These are phyloP conservation scores for Colletotrichum coccodes DNA, from an alignment of 2,329 filamentous ascomycete species.

Conservation along the genomic window DNA sequence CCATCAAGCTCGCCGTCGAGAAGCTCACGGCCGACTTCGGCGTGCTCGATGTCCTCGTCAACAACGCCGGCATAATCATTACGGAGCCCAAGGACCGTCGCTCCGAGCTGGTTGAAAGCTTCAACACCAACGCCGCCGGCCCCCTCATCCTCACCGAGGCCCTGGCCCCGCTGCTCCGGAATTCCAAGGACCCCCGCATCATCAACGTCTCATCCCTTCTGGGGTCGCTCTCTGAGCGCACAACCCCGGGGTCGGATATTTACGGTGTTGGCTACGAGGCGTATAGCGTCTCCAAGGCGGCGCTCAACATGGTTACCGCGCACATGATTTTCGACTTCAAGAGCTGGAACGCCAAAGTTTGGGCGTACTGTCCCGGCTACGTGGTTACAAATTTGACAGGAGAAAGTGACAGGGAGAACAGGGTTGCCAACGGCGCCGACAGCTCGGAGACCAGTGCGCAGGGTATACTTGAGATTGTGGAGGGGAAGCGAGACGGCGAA, in stretches of 20 bases:
- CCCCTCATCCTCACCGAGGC: constrained; percentile 41
- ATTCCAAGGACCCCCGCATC: constrained; percentile 40
- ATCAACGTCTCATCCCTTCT: constrained; percentile 46
- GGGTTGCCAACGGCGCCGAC: constrained; percentile 38
- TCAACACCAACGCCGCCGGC: constrained; percentile 55
- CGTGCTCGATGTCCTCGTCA: constrained; percentile 66
- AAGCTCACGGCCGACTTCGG: constrained; percentile 59
- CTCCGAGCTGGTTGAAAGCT: constrained; percentile 59
- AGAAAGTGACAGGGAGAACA: constrained; percentile 38
- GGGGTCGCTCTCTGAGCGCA: constrained; percentile 42
- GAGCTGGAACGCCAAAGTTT: constrained; percentile 44
- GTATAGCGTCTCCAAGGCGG: constrained; percentile 49
- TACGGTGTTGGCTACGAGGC: constrained; percentile 35
- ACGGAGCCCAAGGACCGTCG: constrained; percentile 61
- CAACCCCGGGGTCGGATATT: constrained; percentile 32
- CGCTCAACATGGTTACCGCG: constrained; percentile 48
- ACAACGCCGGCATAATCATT: constrained; percentile 68
- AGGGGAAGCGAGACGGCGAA: constrained; percentile 41
- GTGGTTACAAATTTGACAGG: constrained; percentile 45
- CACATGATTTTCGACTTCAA: constrained; percentile 40
- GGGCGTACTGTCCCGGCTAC: constrained; percentile 45
- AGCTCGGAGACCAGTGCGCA: constrained; percentile 40
- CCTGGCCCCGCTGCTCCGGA: constrained; percentile 43
- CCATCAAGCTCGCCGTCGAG: constrained; percentile 63
- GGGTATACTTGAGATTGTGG: constrained; percentile 38